Percentiles rank a stretch among this genome's conserved stretches.
These are phyloP conservation scores for Excoecaria cochinchinensis DNA, from an alignment of 345 rosid species.

Conservation along the genomic window DNA sequence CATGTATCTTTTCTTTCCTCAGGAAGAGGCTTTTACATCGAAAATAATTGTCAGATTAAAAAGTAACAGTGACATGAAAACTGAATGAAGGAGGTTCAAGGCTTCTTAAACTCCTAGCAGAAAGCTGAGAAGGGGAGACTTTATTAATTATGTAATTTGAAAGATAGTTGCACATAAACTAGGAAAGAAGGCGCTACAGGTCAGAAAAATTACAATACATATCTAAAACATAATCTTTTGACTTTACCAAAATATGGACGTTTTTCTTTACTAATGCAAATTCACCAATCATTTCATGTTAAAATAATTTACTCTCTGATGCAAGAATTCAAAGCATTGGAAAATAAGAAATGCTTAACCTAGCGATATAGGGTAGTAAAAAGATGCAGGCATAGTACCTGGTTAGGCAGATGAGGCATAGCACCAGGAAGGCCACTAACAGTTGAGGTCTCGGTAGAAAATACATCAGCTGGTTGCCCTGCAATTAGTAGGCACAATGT, in stretches of 20 bases:
- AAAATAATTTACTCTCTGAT: neutral
- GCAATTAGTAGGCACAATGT: conserved; percentile 95
- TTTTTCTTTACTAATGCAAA: neutral
- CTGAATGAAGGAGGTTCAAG: conserved; percentile 1
- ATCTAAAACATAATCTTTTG: neutral
- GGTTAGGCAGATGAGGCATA: conserved; percentile 49
- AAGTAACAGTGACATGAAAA: neutral
- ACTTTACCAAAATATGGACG: neutral
- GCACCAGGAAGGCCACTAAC: conserved; percentile 40
- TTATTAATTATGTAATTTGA: neutral
- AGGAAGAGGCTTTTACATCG: neutral
- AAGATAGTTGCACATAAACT: neutral
- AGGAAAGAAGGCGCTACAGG: neutral
- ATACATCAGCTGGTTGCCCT: conserved; percentile 93
- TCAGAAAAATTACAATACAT: neutral
- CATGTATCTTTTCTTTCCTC: neutral
- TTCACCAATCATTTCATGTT: neutral
- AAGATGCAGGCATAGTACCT: conserved; percentile 42
- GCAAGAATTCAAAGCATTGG: conserved; percentile 3
- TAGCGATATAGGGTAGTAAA: neutral
- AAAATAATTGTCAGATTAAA: neutral
- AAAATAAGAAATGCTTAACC: conserved; percentile 1
- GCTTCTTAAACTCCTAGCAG: neutral
- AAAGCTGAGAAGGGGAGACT: neutral
- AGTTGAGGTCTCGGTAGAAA: conserved; percentile 43